These are phyloP conservation scores for Nissolia schottii DNA, from an alignment of 306 rosid genomes.

Conservation along the genomic window DNA sequence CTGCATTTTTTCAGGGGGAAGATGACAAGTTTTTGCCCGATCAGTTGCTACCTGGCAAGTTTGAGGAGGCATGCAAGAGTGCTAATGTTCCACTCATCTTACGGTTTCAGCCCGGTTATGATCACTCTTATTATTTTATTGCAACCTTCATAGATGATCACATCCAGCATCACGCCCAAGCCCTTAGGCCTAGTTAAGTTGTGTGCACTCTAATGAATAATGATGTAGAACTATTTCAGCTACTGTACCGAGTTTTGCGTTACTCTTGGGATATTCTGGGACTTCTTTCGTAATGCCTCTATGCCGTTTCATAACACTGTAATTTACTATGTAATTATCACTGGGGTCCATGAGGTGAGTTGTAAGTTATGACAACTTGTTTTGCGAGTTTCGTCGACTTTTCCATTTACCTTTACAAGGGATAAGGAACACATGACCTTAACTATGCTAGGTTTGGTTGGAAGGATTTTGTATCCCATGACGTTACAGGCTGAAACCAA, in stretches of 20 bases:
- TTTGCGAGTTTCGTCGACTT: neutral
- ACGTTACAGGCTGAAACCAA: neutral
- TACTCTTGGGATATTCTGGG: neutral
- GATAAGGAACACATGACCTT: neutral
- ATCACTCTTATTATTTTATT: conserved; percentile 76
- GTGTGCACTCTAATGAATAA: conserved; percentile 24
- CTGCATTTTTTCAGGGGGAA: conserved; percentile 56
- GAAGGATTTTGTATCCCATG: neutral
- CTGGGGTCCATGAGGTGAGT: neutral
- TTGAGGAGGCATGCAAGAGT: conserved; percentile 75
- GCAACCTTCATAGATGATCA: conserved; percentile 94
- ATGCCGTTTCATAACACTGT: neutral
- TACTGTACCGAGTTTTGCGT: neutral
- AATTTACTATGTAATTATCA: neutral
- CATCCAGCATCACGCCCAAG: conserved; percentile 88
- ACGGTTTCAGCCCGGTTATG: conserved; percentile 78
- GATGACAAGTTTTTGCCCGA: conserved; percentile 75
- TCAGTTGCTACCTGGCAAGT: conserved; percentile 72
- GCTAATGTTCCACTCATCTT: conserved; percentile 61
- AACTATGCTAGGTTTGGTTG: neutral
- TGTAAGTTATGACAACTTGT: neutral
- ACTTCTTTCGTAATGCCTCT: neutral
- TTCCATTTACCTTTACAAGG: neutral
- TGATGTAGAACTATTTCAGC: conserved; percentile 10
- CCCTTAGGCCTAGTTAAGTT: conserved; percentile 54